Percentiles rank a stretch among this genome's conserved stretches.
Evolutionary conservation across 352 stramenopile genomes (phyloP).

Genomic region (Pythium aphanidermatum): DNA sequence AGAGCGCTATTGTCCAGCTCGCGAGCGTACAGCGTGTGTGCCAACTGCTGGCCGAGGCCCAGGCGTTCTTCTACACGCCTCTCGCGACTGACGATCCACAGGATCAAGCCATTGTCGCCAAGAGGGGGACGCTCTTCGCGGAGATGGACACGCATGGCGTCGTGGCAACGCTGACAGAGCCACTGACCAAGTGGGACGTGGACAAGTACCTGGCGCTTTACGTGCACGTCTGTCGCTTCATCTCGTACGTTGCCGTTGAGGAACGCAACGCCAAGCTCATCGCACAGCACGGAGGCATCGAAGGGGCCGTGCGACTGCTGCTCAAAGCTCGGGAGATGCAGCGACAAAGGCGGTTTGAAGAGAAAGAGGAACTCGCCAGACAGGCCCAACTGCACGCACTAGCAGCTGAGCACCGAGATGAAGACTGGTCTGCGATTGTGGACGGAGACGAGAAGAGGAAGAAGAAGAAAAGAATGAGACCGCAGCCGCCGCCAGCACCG

Average conservation of each 20-base stretch:
- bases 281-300: constrained; percentile 46
- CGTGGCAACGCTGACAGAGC: constrained; percentile 29
- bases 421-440: constrained; percentile 39
- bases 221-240: constrained; percentile 54
- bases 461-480: constrained; percentile 5
- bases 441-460: constrained; percentile 18
- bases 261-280: constrained; percentile 55
- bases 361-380: constrained; percentile 29
- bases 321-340: constrained; percentile 57
- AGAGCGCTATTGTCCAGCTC: constrained; percentile 59
- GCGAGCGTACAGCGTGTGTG: constrained; percentile 45
- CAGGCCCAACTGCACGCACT: constrained; percentile 22
- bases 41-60: constrained; percentile 28
- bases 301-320: constrained; percentile 54
- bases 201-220: constrained; percentile 49
- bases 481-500: constrained; percentile 21
- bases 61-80: constrained; percentile 25
- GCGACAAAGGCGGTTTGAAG: constrained; percentile 31
- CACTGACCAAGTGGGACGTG: constrained; percentile 46
- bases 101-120: background rate
- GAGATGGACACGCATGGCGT: constrained; percentile 40
- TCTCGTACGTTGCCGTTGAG: constrained; percentile 49
- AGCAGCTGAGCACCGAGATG: constrained; percentile 19
- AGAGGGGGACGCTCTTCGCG: constrained; percentile 25
- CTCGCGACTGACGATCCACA: background rate